A percentile compares a stretch with the other conserved stretches of the same genome.
These are phyloP conservation scores for Perkinsus chesapeaki DNA, from an alignment of 169 alveolate species.

Conservation along the genomic window DNA sequence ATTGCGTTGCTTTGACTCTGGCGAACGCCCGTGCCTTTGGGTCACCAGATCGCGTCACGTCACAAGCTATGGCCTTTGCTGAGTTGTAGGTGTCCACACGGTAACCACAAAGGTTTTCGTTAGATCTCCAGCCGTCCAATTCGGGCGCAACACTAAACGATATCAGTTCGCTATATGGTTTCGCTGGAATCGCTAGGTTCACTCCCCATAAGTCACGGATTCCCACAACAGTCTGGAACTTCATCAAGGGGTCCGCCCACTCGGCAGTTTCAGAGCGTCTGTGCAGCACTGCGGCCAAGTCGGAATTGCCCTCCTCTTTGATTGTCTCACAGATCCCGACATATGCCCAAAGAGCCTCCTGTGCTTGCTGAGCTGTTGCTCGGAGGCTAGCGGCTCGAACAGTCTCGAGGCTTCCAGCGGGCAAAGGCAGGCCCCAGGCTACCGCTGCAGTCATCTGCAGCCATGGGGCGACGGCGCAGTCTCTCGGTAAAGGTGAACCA, in stretches of 20 bases:
- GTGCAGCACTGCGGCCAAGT: background rate
- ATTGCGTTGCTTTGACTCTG: background rate
- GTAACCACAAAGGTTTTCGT: background rate
- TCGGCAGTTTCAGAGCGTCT: background rate
- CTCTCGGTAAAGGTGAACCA: background rate
- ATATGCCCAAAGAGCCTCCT: background rate
- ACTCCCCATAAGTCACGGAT: background rate
- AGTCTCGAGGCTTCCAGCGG: background rate
- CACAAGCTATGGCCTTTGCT: background rate
- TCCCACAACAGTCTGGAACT: background rate
- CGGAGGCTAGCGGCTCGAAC: background rate
- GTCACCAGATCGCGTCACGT: background rate
- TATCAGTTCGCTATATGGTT: background rate
- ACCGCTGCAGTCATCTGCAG: background rate
- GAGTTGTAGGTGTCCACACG: background rate
- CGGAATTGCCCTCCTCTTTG: background rate
- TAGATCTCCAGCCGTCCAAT: background rate
- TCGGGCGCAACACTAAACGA: background rate
- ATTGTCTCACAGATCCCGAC: background rate
- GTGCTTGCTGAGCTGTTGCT: background rate
- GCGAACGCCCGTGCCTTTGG: background rate
- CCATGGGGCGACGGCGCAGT: background rate
- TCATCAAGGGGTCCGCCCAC: background rate
- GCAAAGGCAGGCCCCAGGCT: background rate
- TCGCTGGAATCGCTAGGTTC: background rate